phyloP scores from a whole-genome alignment of 2,329 filamentous ascomycete species.

The Colletotrichum trifolii region DNA sequence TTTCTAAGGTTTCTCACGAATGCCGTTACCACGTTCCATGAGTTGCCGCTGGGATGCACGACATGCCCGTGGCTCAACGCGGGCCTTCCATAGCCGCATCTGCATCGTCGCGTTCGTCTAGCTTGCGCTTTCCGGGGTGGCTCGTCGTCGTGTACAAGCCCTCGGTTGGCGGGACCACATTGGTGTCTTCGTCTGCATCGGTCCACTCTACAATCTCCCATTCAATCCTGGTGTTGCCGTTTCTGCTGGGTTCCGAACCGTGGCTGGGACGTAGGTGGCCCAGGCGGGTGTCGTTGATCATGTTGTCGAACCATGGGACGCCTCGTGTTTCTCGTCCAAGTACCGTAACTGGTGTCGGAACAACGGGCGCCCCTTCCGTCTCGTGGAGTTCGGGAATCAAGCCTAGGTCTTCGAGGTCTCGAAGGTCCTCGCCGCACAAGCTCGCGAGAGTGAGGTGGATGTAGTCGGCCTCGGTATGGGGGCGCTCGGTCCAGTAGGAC shows the following conservation, averaged over 20 bases:
- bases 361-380: constrained; percentile 40
- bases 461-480: constrained; percentile 76
- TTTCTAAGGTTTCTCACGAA: background rate
- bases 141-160: constrained; percentile 51
- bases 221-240: constrained; percentile 75
- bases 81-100: constrained; percentile 29
- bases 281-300: constrained; percentile 80
- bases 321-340: constrained; percentile 72
- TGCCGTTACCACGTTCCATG: constrained; percentile 17
- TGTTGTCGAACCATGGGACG: constrained; percentile 86
- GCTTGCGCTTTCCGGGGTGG: constrained; percentile 63
- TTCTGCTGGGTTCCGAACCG: constrained; percentile 63
- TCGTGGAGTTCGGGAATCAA: constrained; percentile 67
- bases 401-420: constrained; percentile 78
- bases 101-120: constrained; percentile 53
- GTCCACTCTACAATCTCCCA: constrained; percentile 88
- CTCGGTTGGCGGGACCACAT: constrained; percentile 44
- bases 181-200: constrained; percentile 53
- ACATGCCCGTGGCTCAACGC: constrained; percentile 29
- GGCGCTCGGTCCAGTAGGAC: constrained; percentile 83
- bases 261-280: constrained; percentile 74
- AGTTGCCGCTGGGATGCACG: constrained; percentile 17
- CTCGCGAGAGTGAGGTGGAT: constrained; percentile 87
- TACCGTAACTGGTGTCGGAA: constrained; percentile 46
- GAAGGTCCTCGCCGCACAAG: constrained; percentile 76